Evolutionary conservation across 2,329 filamentous ascomycete species (phyloP).

Genomic region (Phyllosticta capitalensis): DNA sequence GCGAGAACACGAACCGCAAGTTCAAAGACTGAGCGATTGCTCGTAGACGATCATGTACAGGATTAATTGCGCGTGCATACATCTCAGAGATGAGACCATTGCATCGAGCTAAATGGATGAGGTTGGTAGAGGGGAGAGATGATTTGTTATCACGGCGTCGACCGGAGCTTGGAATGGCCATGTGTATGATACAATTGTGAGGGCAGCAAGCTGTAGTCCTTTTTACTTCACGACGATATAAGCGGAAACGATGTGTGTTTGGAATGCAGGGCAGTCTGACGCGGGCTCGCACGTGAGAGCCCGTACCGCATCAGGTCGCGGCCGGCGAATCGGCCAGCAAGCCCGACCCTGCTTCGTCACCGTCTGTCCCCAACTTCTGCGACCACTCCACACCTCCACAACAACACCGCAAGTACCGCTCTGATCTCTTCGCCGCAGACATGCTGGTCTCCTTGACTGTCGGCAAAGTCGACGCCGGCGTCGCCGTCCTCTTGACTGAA

Average conservation of each 20-base stretch:
- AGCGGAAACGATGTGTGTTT: not conserved
- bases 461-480: constrained; percentile 97
- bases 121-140: not conserved
- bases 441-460: constrained; percentile 98
- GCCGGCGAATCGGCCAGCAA: constrained; percentile 1
- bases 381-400: constrained; percentile 1
- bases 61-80: not conserved
- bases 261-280: not conserved
- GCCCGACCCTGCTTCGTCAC: constrained; percentile 1
- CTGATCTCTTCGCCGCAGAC: not conserved
- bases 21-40: constrained; percentile 62
- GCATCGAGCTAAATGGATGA: not conserved
- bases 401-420: constrained; percentile 1
- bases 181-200: constrained; percentile 10
- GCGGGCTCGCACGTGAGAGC: not conserved
- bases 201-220: not conserved
- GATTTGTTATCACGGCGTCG: constrained; percentile 5
- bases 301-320: not conserved
- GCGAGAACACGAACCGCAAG: constrained; percentile 88
- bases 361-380: constrained; percentile 4
- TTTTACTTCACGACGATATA: not conserved
- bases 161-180: constrained; percentile 4
- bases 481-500: constrained; percentile 90
- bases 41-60: not conserved
- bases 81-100: not conserved